Evolutionary conservation across 202 grass and related monocot species (phyloP).

Genomic region (Eragrostis tef): DNA sequence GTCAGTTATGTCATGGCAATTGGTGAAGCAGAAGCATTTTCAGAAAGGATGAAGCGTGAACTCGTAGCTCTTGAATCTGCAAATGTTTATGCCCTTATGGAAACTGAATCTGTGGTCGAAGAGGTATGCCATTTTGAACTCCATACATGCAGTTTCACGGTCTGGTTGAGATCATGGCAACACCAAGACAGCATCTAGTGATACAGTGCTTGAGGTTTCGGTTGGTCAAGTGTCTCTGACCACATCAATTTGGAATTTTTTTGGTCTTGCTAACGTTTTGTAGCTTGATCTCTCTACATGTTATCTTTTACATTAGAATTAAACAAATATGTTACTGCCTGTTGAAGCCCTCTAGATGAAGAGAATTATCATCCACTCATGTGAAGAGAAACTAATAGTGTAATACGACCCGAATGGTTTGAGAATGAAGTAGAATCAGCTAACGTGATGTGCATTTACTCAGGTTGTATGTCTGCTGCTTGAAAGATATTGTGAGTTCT

Average conservation of each 20-base stretch:
- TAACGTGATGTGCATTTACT: background rate
- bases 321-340: background rate
- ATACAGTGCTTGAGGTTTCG: background rate
- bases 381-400: background rate
- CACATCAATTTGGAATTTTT: background rate
- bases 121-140: constrained; percentile 58
- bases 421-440: background rate
- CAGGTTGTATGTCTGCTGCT: background rate
- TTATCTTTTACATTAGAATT: background rate
- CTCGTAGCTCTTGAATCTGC: constrained; percentile 89
- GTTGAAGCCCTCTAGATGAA: background rate
- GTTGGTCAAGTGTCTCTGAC: background rate
- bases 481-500: background rate
- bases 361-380: background rate
- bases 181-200: background rate
- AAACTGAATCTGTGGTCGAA: constrained; percentile 83
- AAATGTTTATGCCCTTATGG: constrained; percentile 93
- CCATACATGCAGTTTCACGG: background rate
- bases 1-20: constrained; percentile 89
- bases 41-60: constrained; percentile 94
- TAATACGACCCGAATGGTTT: background rate
- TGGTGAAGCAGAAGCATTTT: constrained; percentile 96
- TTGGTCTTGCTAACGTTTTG: background rate
- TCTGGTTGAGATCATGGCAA: background rate
- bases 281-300: background rate